phyloP scores from a whole-genome alignment of 371 early-diverging fungal species.

The Parasitella parasitica region DNA sequence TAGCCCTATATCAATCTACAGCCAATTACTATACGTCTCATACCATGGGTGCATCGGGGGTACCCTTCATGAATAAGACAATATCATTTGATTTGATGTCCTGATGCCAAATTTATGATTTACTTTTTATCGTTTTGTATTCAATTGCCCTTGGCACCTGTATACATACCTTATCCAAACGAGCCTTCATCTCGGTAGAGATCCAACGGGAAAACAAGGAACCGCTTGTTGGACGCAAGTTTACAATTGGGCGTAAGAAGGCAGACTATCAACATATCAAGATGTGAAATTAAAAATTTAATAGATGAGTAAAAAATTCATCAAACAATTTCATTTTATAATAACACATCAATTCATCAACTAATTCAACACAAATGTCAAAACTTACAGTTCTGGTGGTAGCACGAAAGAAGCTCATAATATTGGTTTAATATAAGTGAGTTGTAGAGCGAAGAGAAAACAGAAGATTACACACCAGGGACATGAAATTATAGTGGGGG shows the following conservation, averaged over 20 bases:
- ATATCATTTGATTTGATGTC: conserved; percentile 71
- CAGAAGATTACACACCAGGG: neutral
- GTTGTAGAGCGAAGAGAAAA: neutral
- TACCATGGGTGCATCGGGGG: conserved; percentile 75
- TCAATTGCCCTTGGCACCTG: neutral
- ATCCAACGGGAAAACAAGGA: conserved; percentile 72
- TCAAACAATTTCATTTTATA: neutral
- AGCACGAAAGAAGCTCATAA: conserved; percentile 60
- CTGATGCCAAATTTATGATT: conserved; percentile 27
- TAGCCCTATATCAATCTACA: neutral
- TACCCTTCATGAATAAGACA: conserved; percentile 96
- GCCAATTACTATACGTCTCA: neutral
- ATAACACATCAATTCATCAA: neutral
- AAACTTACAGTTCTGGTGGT: conserved; percentile 45
- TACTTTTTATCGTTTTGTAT: neutral
- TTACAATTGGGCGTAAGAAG: conserved; percentile 36
- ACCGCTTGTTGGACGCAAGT: conserved; percentile 22
- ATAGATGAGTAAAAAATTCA: neutral
- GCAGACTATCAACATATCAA: conserved; percentile 25
- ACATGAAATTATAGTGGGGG: neutral
- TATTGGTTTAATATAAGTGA: conserved; percentile 3
- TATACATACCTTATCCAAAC: conserved; percentile 59
- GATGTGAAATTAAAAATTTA: neutral
- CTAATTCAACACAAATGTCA: neutral
- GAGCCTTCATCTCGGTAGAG: conserved; percentile 70